A percentile compares a stretch with the other conserved stretches of the same genome.
These are phyloP conservation scores for Diaporthe sp. DNA, from an alignment of 2,329 filamentous ascomycete genomes.

Conservation along the genomic window DNA sequence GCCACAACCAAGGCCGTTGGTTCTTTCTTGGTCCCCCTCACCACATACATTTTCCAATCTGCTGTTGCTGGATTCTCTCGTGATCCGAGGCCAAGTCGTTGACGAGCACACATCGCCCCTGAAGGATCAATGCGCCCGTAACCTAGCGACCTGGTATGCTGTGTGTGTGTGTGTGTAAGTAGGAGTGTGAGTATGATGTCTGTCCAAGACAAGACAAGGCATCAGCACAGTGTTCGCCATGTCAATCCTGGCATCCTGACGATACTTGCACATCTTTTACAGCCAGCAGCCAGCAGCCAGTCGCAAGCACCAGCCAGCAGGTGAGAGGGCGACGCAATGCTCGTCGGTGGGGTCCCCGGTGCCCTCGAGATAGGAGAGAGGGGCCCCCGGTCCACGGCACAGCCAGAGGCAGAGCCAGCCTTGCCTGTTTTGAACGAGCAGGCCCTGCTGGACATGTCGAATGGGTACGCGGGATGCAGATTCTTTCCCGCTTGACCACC, in stretches of 20 bases:
- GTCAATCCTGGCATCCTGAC: background rate
- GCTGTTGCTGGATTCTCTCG: slow-evolving; percentile 10
- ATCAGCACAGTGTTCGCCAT: background rate
- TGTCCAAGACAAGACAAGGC: background rate
- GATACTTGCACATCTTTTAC: no score
- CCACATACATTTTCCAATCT: background rate
- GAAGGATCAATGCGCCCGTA: slow-evolving; percentile 1
- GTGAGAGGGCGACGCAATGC: background rate
- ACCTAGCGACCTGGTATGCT: background rate
- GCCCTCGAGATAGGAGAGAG: background rate
- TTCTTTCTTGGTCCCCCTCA: background rate
- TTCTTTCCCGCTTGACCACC: slow-evolving; percentile 27
- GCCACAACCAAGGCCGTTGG: slow-evolving; percentile 9
- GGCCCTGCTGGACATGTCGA: slow-evolving; percentile 11
- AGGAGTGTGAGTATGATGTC: background rate
- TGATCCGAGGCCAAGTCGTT: background rate
- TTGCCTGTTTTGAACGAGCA: slow-evolving; percentile 16
- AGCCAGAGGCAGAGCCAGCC: background rate
- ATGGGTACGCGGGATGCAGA: slow-evolving; percentile 35
- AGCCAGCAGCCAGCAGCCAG: background rate
- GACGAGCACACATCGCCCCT: background rate
- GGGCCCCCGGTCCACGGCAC: slow-evolving; percentile 10
- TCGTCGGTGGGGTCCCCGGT: slow-evolving; percentile 14
- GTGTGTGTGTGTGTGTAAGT: background rate
- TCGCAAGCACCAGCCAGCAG: background rate